A percentile compares a stretch with the other conserved stretches of the same genome.
Conservation (phyloP, 148 eudicot species). For the Pouteria glomerata region DNA sequence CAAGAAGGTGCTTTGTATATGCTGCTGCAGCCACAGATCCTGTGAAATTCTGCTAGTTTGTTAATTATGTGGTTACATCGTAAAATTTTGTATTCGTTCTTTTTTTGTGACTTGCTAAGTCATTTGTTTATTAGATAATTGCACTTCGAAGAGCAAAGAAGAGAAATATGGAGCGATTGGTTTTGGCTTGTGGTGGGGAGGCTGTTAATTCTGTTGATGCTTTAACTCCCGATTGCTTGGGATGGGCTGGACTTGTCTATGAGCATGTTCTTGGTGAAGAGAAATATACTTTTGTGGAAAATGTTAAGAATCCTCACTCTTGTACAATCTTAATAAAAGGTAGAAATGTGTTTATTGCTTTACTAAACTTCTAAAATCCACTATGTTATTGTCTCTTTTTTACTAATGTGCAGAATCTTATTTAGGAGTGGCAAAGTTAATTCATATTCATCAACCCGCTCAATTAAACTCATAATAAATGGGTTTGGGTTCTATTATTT, state of each 20-base stretch:
- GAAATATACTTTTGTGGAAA: conserved; percentile 92
- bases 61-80: neutral
- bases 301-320: conserved; percentile 90
- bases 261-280: conserved; percentile 98
- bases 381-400: too few relatives aligned
- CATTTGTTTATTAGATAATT: conserved; percentile 45
- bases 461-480: too few relatives aligned
- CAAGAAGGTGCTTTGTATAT: neutral
- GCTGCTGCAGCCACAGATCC: neutral
- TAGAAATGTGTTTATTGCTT: conserved; percentile 16
- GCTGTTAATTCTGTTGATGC: conserved; percentile 93
- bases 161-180: conserved; percentile 93
- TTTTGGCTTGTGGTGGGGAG: conserved; percentile 98
- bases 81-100: neutral
- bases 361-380: neutral
- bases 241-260: conserved; percentile 97
- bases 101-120: neutral
- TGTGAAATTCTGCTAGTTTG: neutral
- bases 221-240: conserved; percentile 81
- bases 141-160: conserved; percentile 93
- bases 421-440: too few relatives aligned
- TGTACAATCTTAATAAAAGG: conserved; percentile 95
- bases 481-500: too few relatives aligned
- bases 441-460: too few relatives aligned
- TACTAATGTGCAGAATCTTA: too few relatives aligned